Percentiles rank a stretch among this genome's conserved stretches.
phyloP scores from a whole-genome alignment of 352 stramenopile species.

The Blastocystis hominis region DNA sequence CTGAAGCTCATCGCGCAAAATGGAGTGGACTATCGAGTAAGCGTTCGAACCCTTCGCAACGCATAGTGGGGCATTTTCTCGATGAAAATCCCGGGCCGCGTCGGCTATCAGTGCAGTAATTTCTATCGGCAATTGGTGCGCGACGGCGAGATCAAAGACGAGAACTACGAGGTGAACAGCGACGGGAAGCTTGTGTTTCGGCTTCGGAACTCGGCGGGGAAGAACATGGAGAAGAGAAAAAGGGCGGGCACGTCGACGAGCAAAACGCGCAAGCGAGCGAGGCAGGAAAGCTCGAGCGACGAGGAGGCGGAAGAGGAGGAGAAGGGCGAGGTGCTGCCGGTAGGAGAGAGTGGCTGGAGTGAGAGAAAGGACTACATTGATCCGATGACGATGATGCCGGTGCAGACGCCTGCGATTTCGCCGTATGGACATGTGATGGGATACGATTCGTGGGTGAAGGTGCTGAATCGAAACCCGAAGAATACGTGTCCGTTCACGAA shows the following conservation, averaged over 20 bases:
- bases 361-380: slow-evolving; percentile 55
- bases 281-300: background rate
- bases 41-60: background rate
- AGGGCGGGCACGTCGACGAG: background rate
- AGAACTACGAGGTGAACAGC: slow-evolving; percentile 57
- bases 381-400: slow-evolving; percentile 55
- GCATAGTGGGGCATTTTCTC: slow-evolving; percentile 61
- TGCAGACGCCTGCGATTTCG: slow-evolving; percentile 38
- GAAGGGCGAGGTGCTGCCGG: background rate
- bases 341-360: background rate
- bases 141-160: slow-evolving; percentile 59
- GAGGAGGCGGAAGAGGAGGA: background rate
- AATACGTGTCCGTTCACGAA: slow-evolving; percentile 58
- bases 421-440: slow-evolving; percentile 58
- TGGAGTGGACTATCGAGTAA: slow-evolving; percentile 55
- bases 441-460: slow-evolving; percentile 51
- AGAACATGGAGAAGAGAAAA: background rate
- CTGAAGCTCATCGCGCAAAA: slow-evolving; percentile 39
- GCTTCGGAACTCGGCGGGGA: slow-evolving; percentile 21
- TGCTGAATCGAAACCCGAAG: slow-evolving; percentile 45
- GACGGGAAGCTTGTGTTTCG: slow-evolving; percentile 60
- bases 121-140: slow-evolving; percentile 60
- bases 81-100: slow-evolving; percentile 60
- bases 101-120: slow-evolving; percentile 62
- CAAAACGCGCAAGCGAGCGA: background rate